Evolutionary conservation across 176 grass and related monocot species (phyloP).

Genomic region (Bothriochloa decipiens): DNA sequence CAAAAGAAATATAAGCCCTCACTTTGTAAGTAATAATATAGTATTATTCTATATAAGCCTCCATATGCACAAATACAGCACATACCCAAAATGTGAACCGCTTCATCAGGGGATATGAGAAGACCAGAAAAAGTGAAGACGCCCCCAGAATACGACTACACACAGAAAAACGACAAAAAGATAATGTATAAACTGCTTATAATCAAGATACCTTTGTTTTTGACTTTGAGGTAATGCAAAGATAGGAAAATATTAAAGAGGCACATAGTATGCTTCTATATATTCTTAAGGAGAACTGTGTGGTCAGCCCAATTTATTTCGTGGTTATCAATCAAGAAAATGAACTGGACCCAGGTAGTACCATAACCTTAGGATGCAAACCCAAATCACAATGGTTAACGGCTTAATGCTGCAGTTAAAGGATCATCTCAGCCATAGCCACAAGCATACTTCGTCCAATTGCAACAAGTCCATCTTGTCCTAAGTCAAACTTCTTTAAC

Average conservation of each 20-base stretch:
- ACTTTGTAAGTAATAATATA: neutral
- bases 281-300: neutral
- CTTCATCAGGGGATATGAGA: slow-evolving; percentile 95
- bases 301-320: neutral
- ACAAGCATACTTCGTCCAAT: neutral
- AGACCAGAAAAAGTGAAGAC: slow-evolving; percentile 79
- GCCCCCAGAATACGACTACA: slow-evolving; percentile 78
- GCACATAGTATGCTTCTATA: neutral
- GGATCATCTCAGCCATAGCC: neutral
- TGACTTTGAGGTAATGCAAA: neutral
- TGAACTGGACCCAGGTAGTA: neutral
- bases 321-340: slow-evolving; percentile 4
- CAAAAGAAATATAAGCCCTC: neutral
- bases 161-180: slow-evolving; percentile 32
- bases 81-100: slow-evolving; percentile 87
- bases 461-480: neutral
- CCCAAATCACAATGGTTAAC: neutral
- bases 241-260: neutral
- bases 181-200: neutral
- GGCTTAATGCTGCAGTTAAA: neutral
- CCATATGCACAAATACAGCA: neutral
- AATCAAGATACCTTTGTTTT: slow-evolving; percentile 16
- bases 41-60: neutral
- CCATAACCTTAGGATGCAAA: neutral
- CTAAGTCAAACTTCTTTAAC: slow-evolving; percentile 9